Conservation (phyloP, 306 rosid genomes). For the Citrullus colocynthis region DNA sequence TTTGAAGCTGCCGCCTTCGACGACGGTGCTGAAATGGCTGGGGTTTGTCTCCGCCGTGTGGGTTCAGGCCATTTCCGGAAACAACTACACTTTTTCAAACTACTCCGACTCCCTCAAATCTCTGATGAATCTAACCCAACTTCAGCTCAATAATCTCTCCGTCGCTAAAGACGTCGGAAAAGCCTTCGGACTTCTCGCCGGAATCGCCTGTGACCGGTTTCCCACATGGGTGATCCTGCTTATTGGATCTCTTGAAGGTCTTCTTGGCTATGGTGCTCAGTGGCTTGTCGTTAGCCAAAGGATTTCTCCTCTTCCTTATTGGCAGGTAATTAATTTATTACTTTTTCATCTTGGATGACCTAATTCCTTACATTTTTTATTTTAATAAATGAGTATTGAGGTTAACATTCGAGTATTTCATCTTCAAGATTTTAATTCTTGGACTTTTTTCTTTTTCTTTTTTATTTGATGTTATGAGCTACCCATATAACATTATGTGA, state of each 20-base stretch:
- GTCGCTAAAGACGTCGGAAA: conserved; percentile 81
- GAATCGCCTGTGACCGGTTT: conserved; percentile 54
- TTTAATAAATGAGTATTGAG: too few relatives aligned
- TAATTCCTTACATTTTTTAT: too few relatives aligned
- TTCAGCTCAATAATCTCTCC: conserved; percentile 64
- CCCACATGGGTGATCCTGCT: conserved; percentile 71
- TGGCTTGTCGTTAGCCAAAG: conserved; percentile 79
- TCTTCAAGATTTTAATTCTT: neutral
- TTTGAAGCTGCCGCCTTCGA: neutral
- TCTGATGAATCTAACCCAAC: conserved; percentile 70
- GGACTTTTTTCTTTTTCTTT: too few relatives aligned
- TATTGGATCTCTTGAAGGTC: conserved; percentile 67
- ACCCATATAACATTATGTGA: too few relatives aligned
- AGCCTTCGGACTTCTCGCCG: conserved; percentile 77
- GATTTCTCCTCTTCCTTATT: conserved; percentile 56
- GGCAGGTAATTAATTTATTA: conserved; percentile 41
- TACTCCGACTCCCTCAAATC: conserved; percentile 74
- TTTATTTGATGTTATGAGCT: too few relatives aligned
- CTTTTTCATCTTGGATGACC: too few relatives aligned
- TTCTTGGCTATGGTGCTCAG: conserved; percentile 69
- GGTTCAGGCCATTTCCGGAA: conserved; percentile 89
- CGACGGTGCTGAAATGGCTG: conserved; percentile 57
- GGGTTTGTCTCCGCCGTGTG: conserved; percentile 73
- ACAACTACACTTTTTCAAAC: conserved; percentile 90
- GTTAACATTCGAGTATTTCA: too few relatives aligned